phyloP scores from a whole-genome alignment of 768 basidiomycete genomes.

The Tubosaeta sp. region DNA sequence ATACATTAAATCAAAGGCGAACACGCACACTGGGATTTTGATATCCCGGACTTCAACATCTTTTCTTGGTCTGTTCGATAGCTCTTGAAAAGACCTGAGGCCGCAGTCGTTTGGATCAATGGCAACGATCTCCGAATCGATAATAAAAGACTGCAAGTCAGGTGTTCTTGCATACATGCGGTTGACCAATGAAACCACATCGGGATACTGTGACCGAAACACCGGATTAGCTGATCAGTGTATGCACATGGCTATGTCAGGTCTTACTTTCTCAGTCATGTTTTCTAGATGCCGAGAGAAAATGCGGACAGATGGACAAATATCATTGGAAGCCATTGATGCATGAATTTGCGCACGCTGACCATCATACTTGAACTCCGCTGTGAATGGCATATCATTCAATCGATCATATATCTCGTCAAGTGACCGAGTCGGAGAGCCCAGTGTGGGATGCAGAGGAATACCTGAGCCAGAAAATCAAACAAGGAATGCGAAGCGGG shows the following conservation, averaged over 20 bases:
- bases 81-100: slow-evolving; percentile 79
- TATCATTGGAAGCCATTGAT: slow-evolving; percentile 20
- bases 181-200: slow-evolving; percentile 59
- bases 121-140: slow-evolving; percentile 88
- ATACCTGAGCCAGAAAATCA: slow-evolving; percentile 46
- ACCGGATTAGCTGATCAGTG: slow-evolving; percentile 9
- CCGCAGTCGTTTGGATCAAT: slow-evolving; percentile 60
- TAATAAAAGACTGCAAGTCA: slow-evolving; percentile 57
- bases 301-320: slow-evolving; percentile 46
- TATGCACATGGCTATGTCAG: not conserved
- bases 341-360: slow-evolving; percentile 82
- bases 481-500: slow-evolving; percentile 7
- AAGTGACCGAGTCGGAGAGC: slow-evolving; percentile 80
- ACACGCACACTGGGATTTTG: slow-evolving; percentile 77
- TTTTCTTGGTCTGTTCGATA: slow-evolving; percentile 81
- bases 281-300: slow-evolving; percentile 90
- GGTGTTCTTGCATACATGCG: slow-evolving; percentile 43
- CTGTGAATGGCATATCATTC: slow-evolving; percentile 62
- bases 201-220: slow-evolving; percentile 62
- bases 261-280: slow-evolving; percentile 78
- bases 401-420: slow-evolving; percentile 77
- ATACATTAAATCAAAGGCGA: slow-evolving; percentile 86
- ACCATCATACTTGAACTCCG: slow-evolving; percentile 92
- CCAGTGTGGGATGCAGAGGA: slow-evolving; percentile 82
- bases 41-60: slow-evolving; percentile 74